Percentiles rank a stretch among this genome's conserved stretches.
These are phyloP conservation scores for Clavispora vitiphila DNA, from an alignment of 805 yeast genomes.

Conservation along the genomic window DNA sequence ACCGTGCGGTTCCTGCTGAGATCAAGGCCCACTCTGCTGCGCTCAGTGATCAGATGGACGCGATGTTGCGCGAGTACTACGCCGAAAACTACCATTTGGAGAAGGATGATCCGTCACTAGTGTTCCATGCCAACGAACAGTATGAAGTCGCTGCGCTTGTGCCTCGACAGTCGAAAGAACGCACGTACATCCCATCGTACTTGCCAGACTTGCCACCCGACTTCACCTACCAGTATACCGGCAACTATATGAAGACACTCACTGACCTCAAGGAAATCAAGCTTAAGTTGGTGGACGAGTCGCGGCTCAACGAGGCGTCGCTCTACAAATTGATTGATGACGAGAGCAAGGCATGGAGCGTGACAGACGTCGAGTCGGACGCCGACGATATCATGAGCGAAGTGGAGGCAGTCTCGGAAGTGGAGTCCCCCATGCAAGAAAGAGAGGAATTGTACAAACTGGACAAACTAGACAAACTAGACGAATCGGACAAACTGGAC, in stretches of 20 bases:
- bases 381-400: conserved; percentile 21
- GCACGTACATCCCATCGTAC: conserved; percentile 61
- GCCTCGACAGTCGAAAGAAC: conserved; percentile 40
- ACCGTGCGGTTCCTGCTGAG: conserved; percentile 5
- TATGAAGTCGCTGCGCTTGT: conserved; percentile 51
- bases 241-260: conserved; percentile 55
- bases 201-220: conserved; percentile 91
- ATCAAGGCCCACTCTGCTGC: conserved; percentile 3
- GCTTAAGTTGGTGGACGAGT: conserved; percentile 72
- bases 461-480: too few species aligned
- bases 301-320: conserved; percentile 75
- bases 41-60: conserved; percentile 6
- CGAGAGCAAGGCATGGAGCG: conserved; percentile 27
- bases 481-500: too few species aligned
- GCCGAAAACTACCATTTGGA: conserved; percentile 20
- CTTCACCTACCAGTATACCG: conserved; percentile 80
- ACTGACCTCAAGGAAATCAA: conserved; percentile 70
- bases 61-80: conserved; percentile 11
- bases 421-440: conserved; percentile 2
- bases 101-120: conserved; percentile 39
- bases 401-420: conserved; percentile 2
- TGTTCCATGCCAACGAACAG: conserved; percentile 49
- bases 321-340: conserved; percentile 52
- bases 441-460: conserved; percentile 3
- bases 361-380: conserved; percentile 13